Base-by-base conservation (phyloP, 2,329 filamentous ascomycete species). In the Colletotrichum sp. region DNA sequence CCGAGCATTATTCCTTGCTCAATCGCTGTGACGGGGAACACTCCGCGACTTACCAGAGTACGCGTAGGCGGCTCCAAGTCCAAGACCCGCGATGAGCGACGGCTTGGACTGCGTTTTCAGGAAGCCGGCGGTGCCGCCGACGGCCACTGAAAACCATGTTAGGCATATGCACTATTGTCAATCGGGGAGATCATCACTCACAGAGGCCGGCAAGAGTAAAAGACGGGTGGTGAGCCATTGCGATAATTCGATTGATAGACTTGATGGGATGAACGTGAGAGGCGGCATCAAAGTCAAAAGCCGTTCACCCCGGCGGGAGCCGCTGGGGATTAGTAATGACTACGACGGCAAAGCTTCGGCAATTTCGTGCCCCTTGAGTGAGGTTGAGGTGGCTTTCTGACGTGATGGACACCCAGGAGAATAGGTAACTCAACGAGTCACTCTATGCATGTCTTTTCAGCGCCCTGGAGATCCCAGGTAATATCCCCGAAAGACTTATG, bases 201-300 rank as follows among this genome's bases (percentile, higher is more conserved):
- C 85, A 68, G 4, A 86, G 82, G 56, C 79, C 83, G 1, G 85
- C 83, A 8, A 86, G 81, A 28, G 85, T 86, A 66, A 86, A 86
- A 0, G 84, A 85, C 52, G 84, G 85, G 73, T 86, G 85, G 43
- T 86, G 83, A 21, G 85, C 84, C 84, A 85, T 85, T 62, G 26
- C n/a, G 66, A 43, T 18, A n/a, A 13, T 18, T 16, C 15, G 13
- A 9, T 67, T 36, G 28, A 24, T 43, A 21, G 10, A n/a, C 38
- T 66, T 7, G 43, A 52, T 55, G 64, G 32, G 64, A 48, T 34
- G 64, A 66, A 66, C 62, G 18, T 21, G 10, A 32, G 12, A 64
- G 24, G 60, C 32, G 28, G 18, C 28, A 58, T 64, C 34, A 28
- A 64, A 64, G n/a, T 5, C 34, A 36, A 36, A 64, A 26, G 32